Conservation (phyloP, 345 rosid genomes). For the Kandelia obovata region DNA sequence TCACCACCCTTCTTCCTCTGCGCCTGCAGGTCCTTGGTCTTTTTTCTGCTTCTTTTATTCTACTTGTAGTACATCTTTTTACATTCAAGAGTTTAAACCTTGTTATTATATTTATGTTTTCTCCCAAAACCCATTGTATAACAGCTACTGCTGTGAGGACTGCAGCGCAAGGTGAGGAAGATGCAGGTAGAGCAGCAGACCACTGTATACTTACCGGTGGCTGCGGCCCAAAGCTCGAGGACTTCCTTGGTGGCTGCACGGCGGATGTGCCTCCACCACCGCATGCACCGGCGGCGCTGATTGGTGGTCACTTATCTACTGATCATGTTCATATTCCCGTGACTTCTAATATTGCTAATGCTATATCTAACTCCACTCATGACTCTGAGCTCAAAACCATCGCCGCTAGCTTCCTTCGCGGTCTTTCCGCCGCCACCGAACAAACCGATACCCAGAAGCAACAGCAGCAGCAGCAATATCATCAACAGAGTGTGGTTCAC, state of each 20-base stretch:
- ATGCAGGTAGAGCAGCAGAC: slow-evolving; percentile 34
- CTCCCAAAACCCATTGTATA: neutral
- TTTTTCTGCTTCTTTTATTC: slow-evolving; percentile 3
- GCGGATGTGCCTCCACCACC: slow-evolving; percentile 17
- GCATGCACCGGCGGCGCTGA: slow-evolving; percentile 4
- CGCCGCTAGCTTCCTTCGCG: slow-evolving; percentile 72
- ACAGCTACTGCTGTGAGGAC: slow-evolving; percentile 21
- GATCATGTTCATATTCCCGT: slow-evolving; percentile 18
- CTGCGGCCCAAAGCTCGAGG: slow-evolving; percentile 60
- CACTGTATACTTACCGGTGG: slow-evolving; percentile 43
- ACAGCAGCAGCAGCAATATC: slow-evolving; percentile 21
- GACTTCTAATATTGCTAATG: slow-evolving; percentile 23
- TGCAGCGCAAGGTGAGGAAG: slow-evolving; percentile 25
- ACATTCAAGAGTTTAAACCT: no score
- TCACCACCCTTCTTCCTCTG: neutral
- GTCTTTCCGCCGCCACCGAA: slow-evolving; percentile 29
- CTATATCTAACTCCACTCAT: slow-evolving; percentile 17
- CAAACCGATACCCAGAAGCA: slow-evolving; percentile 22
- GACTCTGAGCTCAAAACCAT: slow-evolving; percentile 73
- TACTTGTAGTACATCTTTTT: neutral
- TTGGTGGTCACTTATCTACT: slow-evolving; percentile 21
- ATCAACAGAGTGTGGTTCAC: slow-evolving; percentile 19
- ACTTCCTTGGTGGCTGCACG: slow-evolving; percentile 57
- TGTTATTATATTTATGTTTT: neutral
- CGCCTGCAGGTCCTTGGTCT: slow-evolving; percentile 27